Conservation (phyloP, 177 flowering plant genomes). For the Vitis hybrid region DNA sequence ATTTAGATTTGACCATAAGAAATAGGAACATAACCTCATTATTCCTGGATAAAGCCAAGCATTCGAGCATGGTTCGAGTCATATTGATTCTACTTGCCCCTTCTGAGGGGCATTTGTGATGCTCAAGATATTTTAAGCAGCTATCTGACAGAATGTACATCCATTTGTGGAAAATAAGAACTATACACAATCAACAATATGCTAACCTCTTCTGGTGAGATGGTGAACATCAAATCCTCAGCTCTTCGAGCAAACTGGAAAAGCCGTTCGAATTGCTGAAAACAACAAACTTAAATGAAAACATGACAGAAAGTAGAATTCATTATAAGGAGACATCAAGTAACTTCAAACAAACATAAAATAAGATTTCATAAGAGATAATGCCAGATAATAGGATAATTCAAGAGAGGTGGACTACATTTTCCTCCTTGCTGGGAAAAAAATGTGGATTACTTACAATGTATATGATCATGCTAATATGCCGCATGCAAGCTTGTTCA, state of each 20-base stretch:
- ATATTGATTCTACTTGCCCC: not conserved
- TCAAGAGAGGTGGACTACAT: not conserved
- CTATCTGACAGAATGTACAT: not conserved
- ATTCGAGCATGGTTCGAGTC: not conserved
- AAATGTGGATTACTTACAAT: constrained; percentile 51
- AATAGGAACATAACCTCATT: not conserved
- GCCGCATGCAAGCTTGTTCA: constrained; percentile 98
- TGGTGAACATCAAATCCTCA: constrained; percentile 68
- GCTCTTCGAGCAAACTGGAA: constrained; percentile 83
- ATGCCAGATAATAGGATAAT: not conserved
- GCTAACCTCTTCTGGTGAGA: constrained; percentile 48
- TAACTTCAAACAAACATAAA: not conserved
- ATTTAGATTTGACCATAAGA: not conserved
- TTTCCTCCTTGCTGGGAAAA: not conserved
- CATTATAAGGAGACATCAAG: too few relatives aligned
- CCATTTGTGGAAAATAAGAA: not conserved
- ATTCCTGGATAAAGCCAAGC: not conserved
- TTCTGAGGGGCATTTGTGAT: not conserved
- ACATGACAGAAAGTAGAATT: too few relatives aligned
- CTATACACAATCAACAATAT: not conserved
- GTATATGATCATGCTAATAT: constrained; percentile 86
- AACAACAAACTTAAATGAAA: constrained; percentile 3
- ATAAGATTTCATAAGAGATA: not conserved
- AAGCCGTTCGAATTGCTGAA: constrained; percentile 92
- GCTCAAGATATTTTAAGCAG: not conserved